A percentile compares a stretch with the other conserved stretches of the same genome.
phyloP scores from a whole-genome alignment of 345 rosid species.

The Heritiera littoralis region DNA sequence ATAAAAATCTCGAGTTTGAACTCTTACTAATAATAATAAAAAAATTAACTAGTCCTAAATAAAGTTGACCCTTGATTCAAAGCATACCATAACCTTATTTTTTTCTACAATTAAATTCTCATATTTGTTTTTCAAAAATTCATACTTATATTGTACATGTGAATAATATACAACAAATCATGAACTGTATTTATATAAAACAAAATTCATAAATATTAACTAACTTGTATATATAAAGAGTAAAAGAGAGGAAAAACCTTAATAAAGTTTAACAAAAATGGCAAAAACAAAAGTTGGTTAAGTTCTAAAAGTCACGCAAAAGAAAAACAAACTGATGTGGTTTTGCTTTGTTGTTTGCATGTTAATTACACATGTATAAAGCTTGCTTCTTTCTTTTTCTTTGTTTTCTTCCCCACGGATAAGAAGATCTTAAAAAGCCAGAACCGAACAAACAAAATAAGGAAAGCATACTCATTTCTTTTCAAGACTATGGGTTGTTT shows the following conservation, averaged over 20 bases:
- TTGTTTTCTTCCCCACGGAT: slow-evolving; percentile 14
- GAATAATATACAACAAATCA: too few relatives aligned
- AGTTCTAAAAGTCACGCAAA: neutral
- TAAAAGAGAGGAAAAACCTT: too few relatives aligned
- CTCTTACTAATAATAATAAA: too few relatives aligned
- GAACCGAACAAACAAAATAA: slow-evolving; percentile 13
- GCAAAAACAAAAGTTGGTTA: neutral
- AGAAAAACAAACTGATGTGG: neutral
- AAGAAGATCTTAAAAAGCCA: slow-evolving; percentile 2
- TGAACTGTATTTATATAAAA: neutral
- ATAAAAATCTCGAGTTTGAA: too few relatives aligned
- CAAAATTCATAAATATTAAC: neutral
- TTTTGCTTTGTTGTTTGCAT: neutral
- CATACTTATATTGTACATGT: too few relatives aligned
- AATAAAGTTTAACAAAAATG: too few relatives aligned
- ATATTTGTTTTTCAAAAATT: too few relatives aligned
- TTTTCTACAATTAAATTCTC: neutral
- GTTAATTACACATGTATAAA: neutral
- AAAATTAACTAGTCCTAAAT: too few relatives aligned
- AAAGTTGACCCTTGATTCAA: too few relatives aligned
- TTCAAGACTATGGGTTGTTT: slow-evolving; percentile 37
- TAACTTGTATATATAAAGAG: neutral
- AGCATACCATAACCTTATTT: too few relatives aligned
- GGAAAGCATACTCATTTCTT: neutral
- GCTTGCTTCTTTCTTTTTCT: neutral